Percentiles rank a stretch among this genome's conserved stretches.
Evolutionary conservation across 2,329 filamentous ascomycete genomes (phyloP).

Genomic region (Hypoxylon sp.): DNA sequence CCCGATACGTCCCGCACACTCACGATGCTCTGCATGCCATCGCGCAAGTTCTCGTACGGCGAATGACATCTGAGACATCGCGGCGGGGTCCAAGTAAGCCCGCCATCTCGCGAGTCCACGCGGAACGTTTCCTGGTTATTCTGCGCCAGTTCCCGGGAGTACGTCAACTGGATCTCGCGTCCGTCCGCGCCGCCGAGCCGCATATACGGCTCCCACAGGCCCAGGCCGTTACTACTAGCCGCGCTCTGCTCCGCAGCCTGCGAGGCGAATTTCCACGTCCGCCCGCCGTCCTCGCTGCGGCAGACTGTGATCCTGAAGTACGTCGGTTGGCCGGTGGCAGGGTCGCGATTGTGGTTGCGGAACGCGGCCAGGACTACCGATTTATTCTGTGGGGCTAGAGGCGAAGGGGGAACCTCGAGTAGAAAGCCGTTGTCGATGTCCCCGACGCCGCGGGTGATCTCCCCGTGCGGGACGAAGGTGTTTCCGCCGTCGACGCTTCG

Average conservation of each 20-base stretch:
- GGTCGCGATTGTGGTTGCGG: constrained; percentile 62
- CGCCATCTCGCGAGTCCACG: constrained; percentile 61
- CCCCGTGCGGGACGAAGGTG: constrained; percentile 59
- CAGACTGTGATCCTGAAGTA: constrained; percentile 67
- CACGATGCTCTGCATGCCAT: constrained; percentile 63
- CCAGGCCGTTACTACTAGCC: constrained; percentile 59
- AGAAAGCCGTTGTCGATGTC: constrained; percentile 66
- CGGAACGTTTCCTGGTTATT: constrained; percentile 66
- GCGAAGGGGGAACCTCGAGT: constrained; percentile 58
- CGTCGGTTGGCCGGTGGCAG: constrained; percentile 53
- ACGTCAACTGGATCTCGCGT: constrained; percentile 61
- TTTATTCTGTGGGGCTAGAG: constrained; percentile 9
- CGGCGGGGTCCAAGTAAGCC: constrained; percentile 60
- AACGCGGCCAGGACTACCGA: constrained; percentile 62
- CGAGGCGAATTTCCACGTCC: constrained; percentile 60
- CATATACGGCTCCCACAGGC: constrained; percentile 68
- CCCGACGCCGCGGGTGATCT: constrained; percentile 60
- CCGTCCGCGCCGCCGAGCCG: constrained; percentile 54
- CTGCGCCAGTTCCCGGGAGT: constrained; percentile 62
- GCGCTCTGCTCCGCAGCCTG: constrained; percentile 62
- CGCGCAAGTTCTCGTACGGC: constrained; percentile 56
- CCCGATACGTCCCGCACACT: constrained; percentile 44
- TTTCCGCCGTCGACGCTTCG: constrained; percentile 61
- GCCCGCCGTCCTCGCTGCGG: constrained; percentile 61
- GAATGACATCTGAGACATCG: constrained; percentile 58